Conservation (phyloP, 352 stramenopile genomes). For the Salisapilia sapeloensis region DNA sequence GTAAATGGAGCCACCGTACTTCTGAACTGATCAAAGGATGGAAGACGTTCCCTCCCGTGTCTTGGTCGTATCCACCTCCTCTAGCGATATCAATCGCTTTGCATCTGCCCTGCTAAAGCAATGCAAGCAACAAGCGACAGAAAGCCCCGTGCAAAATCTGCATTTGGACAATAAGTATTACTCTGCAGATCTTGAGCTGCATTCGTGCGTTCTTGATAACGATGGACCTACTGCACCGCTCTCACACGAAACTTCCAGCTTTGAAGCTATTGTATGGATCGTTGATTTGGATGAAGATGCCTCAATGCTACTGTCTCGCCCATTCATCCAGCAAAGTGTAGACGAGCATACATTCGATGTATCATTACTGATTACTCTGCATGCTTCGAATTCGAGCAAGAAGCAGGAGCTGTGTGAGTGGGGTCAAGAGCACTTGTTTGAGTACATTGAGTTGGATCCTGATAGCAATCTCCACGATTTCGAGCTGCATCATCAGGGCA, state of each 20-base stretch:
- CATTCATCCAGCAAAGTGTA: slow-evolving; percentile 24
- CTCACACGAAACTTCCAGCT: slow-evolving; percentile 18
- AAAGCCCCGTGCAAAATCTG: slow-evolving; percentile 11
- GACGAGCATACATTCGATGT: slow-evolving; percentile 33
- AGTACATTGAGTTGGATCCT: slow-evolving; percentile 23
- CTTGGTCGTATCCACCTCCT: too few species aligned
- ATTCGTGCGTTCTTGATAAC: slow-evolving; percentile 20
- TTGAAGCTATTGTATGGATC: slow-evolving; percentile 47
- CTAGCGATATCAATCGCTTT: too few species aligned
- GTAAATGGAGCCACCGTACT: too few species aligned
- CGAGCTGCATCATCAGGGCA: slow-evolving; percentile 2
- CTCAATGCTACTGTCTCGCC: slow-evolving; percentile 22
- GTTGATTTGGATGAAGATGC: slow-evolving; percentile 15
- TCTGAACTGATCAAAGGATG: too few species aligned
- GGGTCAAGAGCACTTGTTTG: slow-evolving; percentile 42
- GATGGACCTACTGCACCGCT: slow-evolving; percentile 18
- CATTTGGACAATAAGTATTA: slow-evolving; percentile 58
- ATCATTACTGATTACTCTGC: slow-evolving; percentile 19
- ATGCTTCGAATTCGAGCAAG: slow-evolving; percentile 7
- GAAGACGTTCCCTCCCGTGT: too few species aligned
- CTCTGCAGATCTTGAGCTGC: slow-evolving; percentile 26
- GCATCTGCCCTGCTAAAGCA: too few species aligned
- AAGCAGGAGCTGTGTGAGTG: slow-evolving; percentile 12
- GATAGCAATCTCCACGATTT: slow-evolving; percentile 1
- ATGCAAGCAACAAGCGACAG: too few species aligned